Evolutionary conservation across 352 stramenopile species (phyloP).

Genomic region (Vaucheria bursata): DNA sequence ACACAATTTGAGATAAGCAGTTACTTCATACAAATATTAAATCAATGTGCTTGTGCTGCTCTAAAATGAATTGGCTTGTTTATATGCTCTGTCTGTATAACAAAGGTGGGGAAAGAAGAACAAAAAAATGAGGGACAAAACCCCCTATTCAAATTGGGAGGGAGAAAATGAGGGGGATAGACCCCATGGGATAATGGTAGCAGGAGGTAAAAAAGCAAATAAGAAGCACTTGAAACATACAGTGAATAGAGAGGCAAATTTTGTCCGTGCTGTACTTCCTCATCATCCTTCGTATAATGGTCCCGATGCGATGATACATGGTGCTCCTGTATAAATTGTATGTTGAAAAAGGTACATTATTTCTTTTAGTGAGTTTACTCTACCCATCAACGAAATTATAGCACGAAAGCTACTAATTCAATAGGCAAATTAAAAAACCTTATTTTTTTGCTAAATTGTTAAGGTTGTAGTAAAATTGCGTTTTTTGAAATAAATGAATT

Average conservation of each 20-base stretch:
- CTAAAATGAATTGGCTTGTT: constrained; percentile 26
- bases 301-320: neutral
- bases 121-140: constrained; percentile 87
- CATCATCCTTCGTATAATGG: constrained; percentile 2
- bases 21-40: constrained; percentile 17
- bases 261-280: neutral
- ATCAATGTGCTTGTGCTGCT: neutral
- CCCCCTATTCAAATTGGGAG: constrained; percentile 85
- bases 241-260: neutral
- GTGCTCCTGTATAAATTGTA: neutral
- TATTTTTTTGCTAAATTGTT: too few relatives aligned
- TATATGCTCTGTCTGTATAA: constrained; percentile 63
- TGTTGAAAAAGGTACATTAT: too few relatives aligned
- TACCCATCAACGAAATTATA: neutral
- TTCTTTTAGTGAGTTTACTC: neutral
- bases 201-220: constrained; percentile 32
- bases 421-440: too few relatives aligned
- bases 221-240: constrained; percentile 9
- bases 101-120: constrained; percentile 92
- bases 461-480: too few relatives aligned
- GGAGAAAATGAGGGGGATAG: too few relatives aligned
- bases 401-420: neutral
- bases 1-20: neutral
- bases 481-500: too few relatives aligned
- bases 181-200: constrained; percentile 24